Evolutionary conservation across 2,329 filamentous ascomycete species (phyloP), one percentile per base, ranked within the genome.

Genomic region (Xylariaceae sp.): DNA sequence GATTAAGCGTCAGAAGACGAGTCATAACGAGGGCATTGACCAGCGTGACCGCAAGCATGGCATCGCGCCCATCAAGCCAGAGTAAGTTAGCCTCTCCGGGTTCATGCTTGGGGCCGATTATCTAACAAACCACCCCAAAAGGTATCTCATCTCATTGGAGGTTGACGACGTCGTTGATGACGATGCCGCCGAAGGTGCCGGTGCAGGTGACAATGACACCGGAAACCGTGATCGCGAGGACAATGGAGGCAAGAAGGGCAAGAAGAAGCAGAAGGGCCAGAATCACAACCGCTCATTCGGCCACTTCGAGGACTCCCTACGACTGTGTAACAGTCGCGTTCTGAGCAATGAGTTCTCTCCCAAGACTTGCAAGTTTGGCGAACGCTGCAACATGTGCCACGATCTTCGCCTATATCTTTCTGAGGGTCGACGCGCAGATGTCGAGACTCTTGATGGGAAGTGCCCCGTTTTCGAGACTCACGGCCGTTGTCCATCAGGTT

Each of bases 271-370:
- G 65, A 77, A 78, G 49, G 89, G 90, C 39, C 92, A 96, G 74
- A 97, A 97, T 74, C 92, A 87, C 64, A 85, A 85, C 65, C 88
- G 93, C 59, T 83, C 83, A 49, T 97, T 94, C 72, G 92, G 92
- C 54, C 85, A 80, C 64, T 94, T 90, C 48, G 82, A 85, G 62
- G 93, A 97, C 71, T 83, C 83, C 35, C 80, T 92, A 57, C 84
- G 84, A 47, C 82, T 97, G 7, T 97, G 93, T 75, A 84, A 86
- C 67, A 91, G 87, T 56, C 82, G 89, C 62, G 83, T 84, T 15
- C 82, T 85, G 68, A 82, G 78, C 62, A 80, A 88, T 44, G 93
- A 97, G 71, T 96, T 96, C 73, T 92, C 90, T 2, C 90, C 92
- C 0, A 79, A 80, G 63, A 77, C 85, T 30, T 97, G 94, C 74